Conservation (phyloP, 1,284 basidiomycete species). For the Puccinia triticina region DNA sequence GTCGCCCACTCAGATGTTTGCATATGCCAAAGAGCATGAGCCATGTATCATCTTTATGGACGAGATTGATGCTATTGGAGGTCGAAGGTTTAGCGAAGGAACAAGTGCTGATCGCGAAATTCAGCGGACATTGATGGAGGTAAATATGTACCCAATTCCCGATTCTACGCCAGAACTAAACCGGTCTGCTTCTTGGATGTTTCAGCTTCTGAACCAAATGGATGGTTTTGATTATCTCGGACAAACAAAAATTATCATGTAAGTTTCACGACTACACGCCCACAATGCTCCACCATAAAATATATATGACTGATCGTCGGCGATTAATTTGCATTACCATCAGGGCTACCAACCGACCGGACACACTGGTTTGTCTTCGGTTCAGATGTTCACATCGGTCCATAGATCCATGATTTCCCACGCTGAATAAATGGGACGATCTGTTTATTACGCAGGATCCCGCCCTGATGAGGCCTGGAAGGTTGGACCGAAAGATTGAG, state of each 20-base stretch:
- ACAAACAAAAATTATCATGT: constrained; percentile 94
- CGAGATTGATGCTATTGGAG: constrained; percentile 97
- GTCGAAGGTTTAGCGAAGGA: constrained; percentile 94
- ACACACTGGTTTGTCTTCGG: constrained; percentile 69
- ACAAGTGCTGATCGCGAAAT: constrained; percentile 98
- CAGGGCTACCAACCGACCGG: constrained; percentile 64
- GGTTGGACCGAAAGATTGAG: constrained; percentile 97
- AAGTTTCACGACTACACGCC: constrained; percentile 62
- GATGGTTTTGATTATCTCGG: constrained; percentile 98
- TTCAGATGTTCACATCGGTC: constrained; percentile 66
- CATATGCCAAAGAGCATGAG: constrained; percentile 93
- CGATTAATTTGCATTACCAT: not conserved
- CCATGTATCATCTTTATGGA: constrained; percentile 99
- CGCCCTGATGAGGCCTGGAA: constrained; percentile 90
- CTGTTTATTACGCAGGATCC: constrained; percentile 67
- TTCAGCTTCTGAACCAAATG: constrained; percentile 96
- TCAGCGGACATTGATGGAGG: constrained; percentile 98
- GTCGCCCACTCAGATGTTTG: constrained; percentile 80
- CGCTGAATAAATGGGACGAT: not conserved
- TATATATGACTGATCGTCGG: not conserved
- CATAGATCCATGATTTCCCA: constrained; percentile 66
- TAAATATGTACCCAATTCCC: constrained; percentile 59
- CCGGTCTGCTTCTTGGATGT: constrained; percentile 23
- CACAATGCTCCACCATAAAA: not conserved
- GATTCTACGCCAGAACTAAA: not conserved